Percentiles rank a stretch among this genome's conserved stretches.
Evolutionary conservation across 306 rosid genomes (phyloP).

Genomic region (Vigna trinervia): DNA sequence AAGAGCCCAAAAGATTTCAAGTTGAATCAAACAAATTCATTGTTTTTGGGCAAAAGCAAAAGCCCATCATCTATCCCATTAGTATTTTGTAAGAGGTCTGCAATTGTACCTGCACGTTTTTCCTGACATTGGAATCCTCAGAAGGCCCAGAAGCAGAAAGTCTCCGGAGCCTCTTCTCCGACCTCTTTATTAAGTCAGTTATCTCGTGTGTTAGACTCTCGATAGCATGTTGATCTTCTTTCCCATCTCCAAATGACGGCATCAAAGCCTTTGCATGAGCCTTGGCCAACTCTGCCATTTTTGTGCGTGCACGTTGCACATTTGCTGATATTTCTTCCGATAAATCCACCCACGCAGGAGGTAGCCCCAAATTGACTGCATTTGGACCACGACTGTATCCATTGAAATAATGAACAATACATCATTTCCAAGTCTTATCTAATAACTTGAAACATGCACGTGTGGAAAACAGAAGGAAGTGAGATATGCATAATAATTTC

Average conservation of each 20-base stretch:
- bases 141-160: constrained; percentile 89
- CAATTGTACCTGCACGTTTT: constrained; percentile 90
- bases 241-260: constrained; percentile 98
- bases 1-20: constrained; percentile 31
- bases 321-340: constrained; percentile 92
- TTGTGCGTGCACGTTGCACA: constrained; percentile 82
- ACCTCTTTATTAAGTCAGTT: constrained; percentile 79
- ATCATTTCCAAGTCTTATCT: not conserved
- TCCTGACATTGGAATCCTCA: constrained; percentile 92
- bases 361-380: constrained; percentile 82
- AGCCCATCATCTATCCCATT: constrained; percentile 22
- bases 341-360: constrained; percentile 98
- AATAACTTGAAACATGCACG: not conserved
- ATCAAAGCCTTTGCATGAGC: constrained; percentile 93
- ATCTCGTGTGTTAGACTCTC: constrained; percentile 85
- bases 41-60: constrained; percentile 29
- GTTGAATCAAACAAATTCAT: constrained; percentile 8
- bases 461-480: constrained; percentile 25
- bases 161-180: constrained; percentile 80
- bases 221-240: constrained; percentile 84
- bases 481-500: constrained; percentile 16
- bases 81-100: constrained; percentile 18
- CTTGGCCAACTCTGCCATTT: constrained; percentile 86
- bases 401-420: constrained; percentile 25
- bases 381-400: constrained; percentile 72